Conservation (phyloP, 345 rosid genomes). For the Pelargonium nanum region DNA sequence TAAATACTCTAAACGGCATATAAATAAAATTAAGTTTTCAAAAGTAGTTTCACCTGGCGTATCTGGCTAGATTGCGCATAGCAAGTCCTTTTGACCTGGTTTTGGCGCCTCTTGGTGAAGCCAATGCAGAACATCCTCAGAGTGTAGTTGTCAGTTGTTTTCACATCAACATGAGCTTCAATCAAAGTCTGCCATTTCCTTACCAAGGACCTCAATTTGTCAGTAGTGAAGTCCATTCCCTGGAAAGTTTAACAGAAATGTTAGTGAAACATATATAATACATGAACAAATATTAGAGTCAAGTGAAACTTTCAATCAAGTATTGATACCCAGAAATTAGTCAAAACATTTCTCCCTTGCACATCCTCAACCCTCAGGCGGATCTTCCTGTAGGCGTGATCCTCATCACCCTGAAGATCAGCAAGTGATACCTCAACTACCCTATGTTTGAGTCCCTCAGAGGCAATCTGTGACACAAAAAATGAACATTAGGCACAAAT, state of each 20-base stretch:
- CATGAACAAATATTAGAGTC: not conserved
- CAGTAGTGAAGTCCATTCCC: slow-evolving; percentile 96
- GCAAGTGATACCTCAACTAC: slow-evolving; percentile 84
- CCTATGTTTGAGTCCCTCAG: slow-evolving; percentile 90
- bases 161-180: slow-evolving; percentile 93
- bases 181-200: slow-evolving; percentile 90
- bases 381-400: slow-evolving; percentile 78
- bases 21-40: no score
- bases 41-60: slow-evolving; percentile 36
- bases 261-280: not conserved
- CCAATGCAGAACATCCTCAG: slow-evolving; percentile 88
- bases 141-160: slow-evolving; percentile 81
- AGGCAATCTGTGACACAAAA: slow-evolving; percentile 56
- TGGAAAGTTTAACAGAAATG: slow-evolving; percentile 10
- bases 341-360: slow-evolving; percentile 75
- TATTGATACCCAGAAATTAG: slow-evolving; percentile 76
- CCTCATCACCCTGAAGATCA: slow-evolving; percentile 83
- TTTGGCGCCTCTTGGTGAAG: slow-evolving; percentile 85
- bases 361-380: slow-evolving; percentile 94
- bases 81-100: slow-evolving; percentile 89
- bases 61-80: slow-evolving; percentile 96
- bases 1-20: no score
- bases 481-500: not conserved
- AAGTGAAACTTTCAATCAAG: not conserved
- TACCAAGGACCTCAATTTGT: slow-evolving; percentile 91